Evolutionary conservation across 345 rosid species (phyloP).

Genomic region (Citrus sp.): DNA sequence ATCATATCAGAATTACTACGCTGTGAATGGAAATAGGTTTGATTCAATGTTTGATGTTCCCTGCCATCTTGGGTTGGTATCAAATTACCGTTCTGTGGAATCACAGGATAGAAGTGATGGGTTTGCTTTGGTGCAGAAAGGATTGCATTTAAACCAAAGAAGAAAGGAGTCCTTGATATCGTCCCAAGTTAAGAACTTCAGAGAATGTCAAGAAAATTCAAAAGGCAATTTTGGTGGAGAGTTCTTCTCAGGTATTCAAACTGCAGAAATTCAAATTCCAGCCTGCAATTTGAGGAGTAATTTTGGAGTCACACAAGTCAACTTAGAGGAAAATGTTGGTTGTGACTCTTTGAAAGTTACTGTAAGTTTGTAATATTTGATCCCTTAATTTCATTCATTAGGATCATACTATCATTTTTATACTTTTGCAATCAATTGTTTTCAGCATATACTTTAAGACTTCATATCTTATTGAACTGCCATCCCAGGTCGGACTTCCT

Average conservation of each 20-base stretch:
- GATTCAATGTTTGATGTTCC: slow-evolving; percentile 32
- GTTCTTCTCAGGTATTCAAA: slow-evolving; percentile 4
- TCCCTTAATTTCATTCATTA: background rate
- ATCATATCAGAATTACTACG: slow-evolving; percentile 14
- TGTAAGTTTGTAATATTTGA: slow-evolving; percentile 12
- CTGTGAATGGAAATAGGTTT: slow-evolving; percentile 27
- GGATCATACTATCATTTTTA: background rate
- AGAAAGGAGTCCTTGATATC: slow-evolving; percentile 23
- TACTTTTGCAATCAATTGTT: background rate
- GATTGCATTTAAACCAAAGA: slow-evolving; percentile 12
- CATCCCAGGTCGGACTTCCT: slow-evolving; percentile 33
- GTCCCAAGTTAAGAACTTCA: slow-evolving; percentile 22
- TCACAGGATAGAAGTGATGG: slow-evolving; percentile 19
- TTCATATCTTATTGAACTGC: slow-evolving; percentile 2
- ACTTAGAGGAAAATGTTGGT: slow-evolving; percentile 7
- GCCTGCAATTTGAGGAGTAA: slow-evolving; percentile 9
- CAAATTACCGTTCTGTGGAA: slow-evolving; percentile 20
- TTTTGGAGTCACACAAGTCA: slow-evolving; percentile 3
- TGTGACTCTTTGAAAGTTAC: slow-evolving; percentile 11
- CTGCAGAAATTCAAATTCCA: background rate
- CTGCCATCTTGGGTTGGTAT: slow-evolving; percentile 26
- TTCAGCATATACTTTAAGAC: background rate
- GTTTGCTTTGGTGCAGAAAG: slow-evolving; percentile 20
- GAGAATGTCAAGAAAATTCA: slow-evolving; percentile 22
- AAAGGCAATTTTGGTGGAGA: slow-evolving; percentile 16